Evolutionary conservation across 352 stramenopile species (phyloP).

Genomic region (Phytophthora colocasiae): DNA sequence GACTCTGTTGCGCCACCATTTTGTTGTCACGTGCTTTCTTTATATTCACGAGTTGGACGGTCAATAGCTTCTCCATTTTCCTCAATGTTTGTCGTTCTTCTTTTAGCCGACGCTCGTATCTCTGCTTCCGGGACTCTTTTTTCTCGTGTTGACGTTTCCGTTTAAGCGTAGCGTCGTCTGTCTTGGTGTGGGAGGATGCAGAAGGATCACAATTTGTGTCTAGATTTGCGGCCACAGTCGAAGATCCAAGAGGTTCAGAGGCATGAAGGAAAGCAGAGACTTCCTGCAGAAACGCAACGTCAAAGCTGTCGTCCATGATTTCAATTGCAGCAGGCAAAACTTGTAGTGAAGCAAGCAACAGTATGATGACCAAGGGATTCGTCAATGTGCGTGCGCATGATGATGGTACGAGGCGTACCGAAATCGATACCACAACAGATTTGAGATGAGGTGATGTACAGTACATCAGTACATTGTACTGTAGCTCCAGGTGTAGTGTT

Average conservation of each 20-base stretch:
- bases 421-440: background rate
- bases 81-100: background rate
- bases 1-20: background rate
- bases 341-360: background rate
- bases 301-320: background rate
- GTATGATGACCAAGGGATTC: too few species aligned
- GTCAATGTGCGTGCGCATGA: background rate
- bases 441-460: too few species aligned
- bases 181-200: too few species aligned
- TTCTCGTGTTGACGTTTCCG: background rate
- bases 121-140: background rate
- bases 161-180: background rate
- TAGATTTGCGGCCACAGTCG: background rate
- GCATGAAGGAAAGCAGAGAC: background rate
- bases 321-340: background rate
- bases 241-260: background rate
- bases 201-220: too few species aligned
- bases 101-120: background rate
- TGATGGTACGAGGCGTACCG: background rate
- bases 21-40: background rate
- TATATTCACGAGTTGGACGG: background rate
- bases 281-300: background rate
- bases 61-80: background rate
- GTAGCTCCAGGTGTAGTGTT: too few species aligned
- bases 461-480: too few species aligned